A percentile compares a stretch with the other conserved stretches of the same genome.
Evolutionary conservation across 345 rosid species (phyloP).

Genomic region (Abelmoschus esculentus): DNA sequence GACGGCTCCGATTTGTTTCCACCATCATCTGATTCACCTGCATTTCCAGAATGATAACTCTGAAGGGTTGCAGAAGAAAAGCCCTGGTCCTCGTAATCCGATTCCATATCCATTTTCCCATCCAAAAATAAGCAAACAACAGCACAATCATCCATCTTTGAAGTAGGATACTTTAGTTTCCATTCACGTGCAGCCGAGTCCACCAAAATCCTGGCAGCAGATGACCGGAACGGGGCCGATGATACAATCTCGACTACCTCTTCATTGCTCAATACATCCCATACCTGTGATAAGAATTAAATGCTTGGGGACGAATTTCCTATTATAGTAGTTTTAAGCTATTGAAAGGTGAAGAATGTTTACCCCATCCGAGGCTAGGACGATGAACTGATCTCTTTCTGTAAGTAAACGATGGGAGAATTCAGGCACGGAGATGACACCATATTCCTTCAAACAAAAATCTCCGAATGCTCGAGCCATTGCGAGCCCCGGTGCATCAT

Average conservation of each 20-base stretch:
- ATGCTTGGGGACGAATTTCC: too few relatives aligned
- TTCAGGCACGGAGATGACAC: constrained; percentile 90
- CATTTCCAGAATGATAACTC: constrained; percentile 64
- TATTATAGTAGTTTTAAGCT: too few relatives aligned
- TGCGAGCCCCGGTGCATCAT: constrained; percentile 97
- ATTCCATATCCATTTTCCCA: constrained; percentile 87
- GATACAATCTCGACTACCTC: constrained; percentile 91
- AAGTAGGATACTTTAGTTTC: constrained; percentile 96
- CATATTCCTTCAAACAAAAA: constrained; percentile 97
- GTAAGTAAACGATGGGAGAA: constrained; percentile 80
- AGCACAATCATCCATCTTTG: constrained; percentile 99
- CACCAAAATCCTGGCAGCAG: constrained; percentile 84
- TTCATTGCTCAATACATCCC: constrained; percentile 98
- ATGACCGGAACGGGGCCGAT: constrained; percentile 64
- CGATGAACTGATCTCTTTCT: constrained; percentile 85
- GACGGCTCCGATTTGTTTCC: constrained; percentile 69
- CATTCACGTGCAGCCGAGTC: constrained; percentile 88
- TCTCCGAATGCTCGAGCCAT: constrained; percentile 99
- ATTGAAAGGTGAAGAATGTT: constrained; percentile 11
- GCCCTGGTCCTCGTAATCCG: constrained; percentile 75
- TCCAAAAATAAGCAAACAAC: constrained; percentile 93
- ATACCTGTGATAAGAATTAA: constrained; percentile 43
- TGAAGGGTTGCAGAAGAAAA: constrained; percentile 70
- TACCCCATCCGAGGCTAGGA: constrained; percentile 99
- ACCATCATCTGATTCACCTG: constrained; percentile 67